Conservation (phyloP, 2,329 filamentous ascomycete species). For the Stachybotrys echinatus region DNA sequence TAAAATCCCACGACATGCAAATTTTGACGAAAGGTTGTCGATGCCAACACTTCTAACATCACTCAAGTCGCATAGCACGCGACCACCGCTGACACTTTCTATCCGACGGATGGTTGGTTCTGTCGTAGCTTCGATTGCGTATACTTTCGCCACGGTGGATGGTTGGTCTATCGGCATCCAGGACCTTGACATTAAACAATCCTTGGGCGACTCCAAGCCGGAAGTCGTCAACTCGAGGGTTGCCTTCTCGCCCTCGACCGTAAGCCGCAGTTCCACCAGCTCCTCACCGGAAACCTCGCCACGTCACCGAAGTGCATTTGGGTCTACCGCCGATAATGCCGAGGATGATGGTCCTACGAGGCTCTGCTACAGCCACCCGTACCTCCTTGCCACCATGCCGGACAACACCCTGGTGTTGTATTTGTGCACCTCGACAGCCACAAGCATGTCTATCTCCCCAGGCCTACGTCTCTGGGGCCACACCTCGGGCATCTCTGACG, state of each 20-base stretch:
- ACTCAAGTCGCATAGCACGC: slow-evolving; percentile 73
- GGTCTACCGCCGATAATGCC: slow-evolving; percentile 4
- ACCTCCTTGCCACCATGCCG: slow-evolving; percentile 74
- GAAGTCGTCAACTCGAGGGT: slow-evolving; percentile 29
- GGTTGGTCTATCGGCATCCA: slow-evolving; percentile 93
- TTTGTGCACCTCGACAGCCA: slow-evolving; percentile 68
- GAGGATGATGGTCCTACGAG: slow-evolving; percentile 47
- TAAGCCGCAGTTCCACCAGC: slow-evolving; percentile 12
- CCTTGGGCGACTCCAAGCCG: slow-evolving; percentile 15
- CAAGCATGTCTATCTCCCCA: slow-evolving; percentile 61
- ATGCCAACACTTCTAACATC: slow-evolving; percentile 59
- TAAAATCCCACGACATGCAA: background rate
- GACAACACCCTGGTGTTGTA: slow-evolving; percentile 86
- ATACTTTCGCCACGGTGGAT: slow-evolving; percentile 70
- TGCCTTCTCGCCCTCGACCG: slow-evolving; percentile 28
- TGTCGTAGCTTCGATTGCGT: slow-evolving; percentile 79
- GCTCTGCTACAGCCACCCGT: slow-evolving; percentile 73
- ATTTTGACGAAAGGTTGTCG: slow-evolving; percentile 7
- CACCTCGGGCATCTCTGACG: slow-evolving; percentile 81
- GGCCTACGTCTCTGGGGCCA: slow-evolving; percentile 84
- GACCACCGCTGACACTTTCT: slow-evolving; percentile 75
- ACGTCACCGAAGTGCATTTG: slow-evolving; percentile 1
- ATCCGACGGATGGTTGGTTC: slow-evolving; percentile 61
- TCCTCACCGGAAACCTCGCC: slow-evolving; percentile 5
- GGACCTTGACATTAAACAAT: slow-evolving; percentile 62